phyloP scores from a whole-genome alignment of 768 basidiomycete species.

The Macrolepiota albuminosa region DNA sequence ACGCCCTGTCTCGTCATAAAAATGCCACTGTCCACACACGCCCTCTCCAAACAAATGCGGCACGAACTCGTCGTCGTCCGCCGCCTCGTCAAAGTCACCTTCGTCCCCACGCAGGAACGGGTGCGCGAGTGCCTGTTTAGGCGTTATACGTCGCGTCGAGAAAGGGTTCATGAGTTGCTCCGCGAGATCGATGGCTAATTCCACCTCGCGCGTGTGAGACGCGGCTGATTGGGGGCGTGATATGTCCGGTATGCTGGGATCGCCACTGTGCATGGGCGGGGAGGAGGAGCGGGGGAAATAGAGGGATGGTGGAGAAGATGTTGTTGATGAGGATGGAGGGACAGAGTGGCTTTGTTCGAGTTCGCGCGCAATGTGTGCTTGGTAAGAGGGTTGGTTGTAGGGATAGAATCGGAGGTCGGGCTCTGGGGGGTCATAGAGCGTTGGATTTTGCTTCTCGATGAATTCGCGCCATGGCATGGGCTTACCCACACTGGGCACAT shows the following conservation, averaged over 20 bases:
- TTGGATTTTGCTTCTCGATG: conserved; percentile 74
- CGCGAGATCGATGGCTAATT: conserved; percentile 70
- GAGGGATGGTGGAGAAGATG: conserved; percentile 19
- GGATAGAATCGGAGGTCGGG: conserved; percentile 55
- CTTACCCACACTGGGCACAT: conserved; percentile 72
- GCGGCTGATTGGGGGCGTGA: conserved; percentile 19
- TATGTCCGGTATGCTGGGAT: neutral
- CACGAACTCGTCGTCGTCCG: conserved; percentile 60
- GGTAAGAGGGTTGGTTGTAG: conserved; percentile 31
- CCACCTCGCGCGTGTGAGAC: conserved; percentile 52
- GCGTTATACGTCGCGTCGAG: conserved; percentile 72
- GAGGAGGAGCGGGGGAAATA: conserved; percentile 15
- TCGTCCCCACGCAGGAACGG: conserved; percentile 55
- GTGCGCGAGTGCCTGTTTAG: conserved; percentile 72
- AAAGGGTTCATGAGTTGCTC: conserved; percentile 73
- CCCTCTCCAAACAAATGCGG: conserved; percentile 63
- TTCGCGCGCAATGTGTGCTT: conserved; percentile 17
- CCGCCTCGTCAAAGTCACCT: conserved; percentile 25
- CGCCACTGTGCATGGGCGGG: conserved; percentile 9
- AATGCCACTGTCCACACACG: conserved; percentile 59
- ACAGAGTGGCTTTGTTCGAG: conserved; percentile 16
- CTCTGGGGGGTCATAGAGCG: conserved; percentile 46
- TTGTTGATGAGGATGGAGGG: conserved; percentile 31
- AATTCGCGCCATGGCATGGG: conserved; percentile 72
- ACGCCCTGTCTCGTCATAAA: conserved; percentile 52